A percentile compares a stretch with the other conserved stretches of the same genome.
These are phyloP conservation scores for Rhodotorula diobovata DNA, from an alignment of 768 basidiomycete genomes.

Conservation along the genomic window DNA sequence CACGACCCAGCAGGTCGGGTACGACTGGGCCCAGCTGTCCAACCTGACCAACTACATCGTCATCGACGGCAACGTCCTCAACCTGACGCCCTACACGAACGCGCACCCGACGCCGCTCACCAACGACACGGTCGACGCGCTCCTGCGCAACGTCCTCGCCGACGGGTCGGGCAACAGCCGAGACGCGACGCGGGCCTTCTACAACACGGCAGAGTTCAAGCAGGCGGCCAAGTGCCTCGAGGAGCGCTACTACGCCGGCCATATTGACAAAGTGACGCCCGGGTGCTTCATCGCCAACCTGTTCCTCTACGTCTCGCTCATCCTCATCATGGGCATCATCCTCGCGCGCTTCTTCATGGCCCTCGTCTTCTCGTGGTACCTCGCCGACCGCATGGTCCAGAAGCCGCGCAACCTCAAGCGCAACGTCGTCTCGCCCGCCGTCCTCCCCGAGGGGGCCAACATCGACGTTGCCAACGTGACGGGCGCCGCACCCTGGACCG, in stretches of 20 bases:
- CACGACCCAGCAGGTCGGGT: conserved; percentile 70
- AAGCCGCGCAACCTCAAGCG: conserved; percentile 72
- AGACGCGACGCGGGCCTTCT: conserved; percentile 85
- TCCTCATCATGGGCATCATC: conserved; percentile 85
- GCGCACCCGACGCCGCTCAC: conserved; percentile 65
- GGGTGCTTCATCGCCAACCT: conserved; percentile 84
- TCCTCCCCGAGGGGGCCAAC: conserved; percentile 94
- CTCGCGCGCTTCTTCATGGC: conserved; percentile 93
- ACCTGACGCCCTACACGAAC: conserved; percentile 77
- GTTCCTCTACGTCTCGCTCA: conserved; percentile 81
- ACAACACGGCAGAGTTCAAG: conserved; percentile 62
- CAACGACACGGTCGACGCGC: conserved; percentile 72
- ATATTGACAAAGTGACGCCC: conserved; percentile 92
- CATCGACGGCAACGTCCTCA: conserved; percentile 87
- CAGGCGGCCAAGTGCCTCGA: conserved; percentile 72
- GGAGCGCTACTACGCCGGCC: conserved; percentile 82
- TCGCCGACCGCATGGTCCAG: conserved; percentile 73
- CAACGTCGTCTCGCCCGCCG: conserved; percentile 84
- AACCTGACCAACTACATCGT: conserved; percentile 71
- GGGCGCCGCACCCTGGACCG: conserved; percentile 93
- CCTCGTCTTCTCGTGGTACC: conserved; percentile 92
- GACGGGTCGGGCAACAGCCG: conserved; percentile 60
- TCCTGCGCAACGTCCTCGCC: conserved; percentile 67
- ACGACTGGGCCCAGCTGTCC: conserved; percentile 84
- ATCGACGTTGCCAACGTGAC: conserved; percentile 82